Evolutionary conservation across 2,329 filamentous ascomycete species (phyloP), one percentile per base, ranked within the genome.

Genomic region (Fusarium chaquense): DNA sequence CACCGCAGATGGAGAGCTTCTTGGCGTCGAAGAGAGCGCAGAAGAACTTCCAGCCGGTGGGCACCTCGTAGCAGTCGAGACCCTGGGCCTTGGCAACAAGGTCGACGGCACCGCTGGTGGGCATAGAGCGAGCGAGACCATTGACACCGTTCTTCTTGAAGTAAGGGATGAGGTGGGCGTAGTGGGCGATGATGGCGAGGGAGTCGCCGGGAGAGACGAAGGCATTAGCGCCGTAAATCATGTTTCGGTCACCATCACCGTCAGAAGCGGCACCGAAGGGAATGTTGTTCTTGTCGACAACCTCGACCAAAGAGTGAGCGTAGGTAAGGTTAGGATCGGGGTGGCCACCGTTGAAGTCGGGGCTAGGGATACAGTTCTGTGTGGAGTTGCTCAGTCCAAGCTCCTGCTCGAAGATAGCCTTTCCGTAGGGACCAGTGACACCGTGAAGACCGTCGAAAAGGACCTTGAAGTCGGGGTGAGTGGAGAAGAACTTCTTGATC

Each of bases 11-110:
- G 77, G 96, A 97, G 78, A 98, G 91, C 87, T 97, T 97, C 83
- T 97, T 86, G 71, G 93, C 91, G 78, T 98, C 94, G 76, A 98
- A 97, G 62, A 98, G 87, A 75, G 94, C 93, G 79, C 94, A 98
- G 90, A 98, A 98, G 87, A 98, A 98, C 83, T 98, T 98, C 96
- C 96, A 99, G 76, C 96, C 96, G 1, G 96, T 99, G 38, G 96
- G 96, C 2, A 99, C 96, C 83, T 99, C 96, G 83, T 99, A 99
- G 83, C 89, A 91, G 83, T 93, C 85, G 43, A 99, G 87, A 36
- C 92, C 92, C 84, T 98, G 95, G 77, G 93, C 94, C 87, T 97
- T 93, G 74, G 96, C 96, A 41, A 99, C 96, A 18, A 97, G 90
- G 79, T 99, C 96, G 55, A 99, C 93, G 24, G 96, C 96, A 43